Conservation (phyloP, 83 land plant species). For the Diphasiastrum complanatum region DNA sequence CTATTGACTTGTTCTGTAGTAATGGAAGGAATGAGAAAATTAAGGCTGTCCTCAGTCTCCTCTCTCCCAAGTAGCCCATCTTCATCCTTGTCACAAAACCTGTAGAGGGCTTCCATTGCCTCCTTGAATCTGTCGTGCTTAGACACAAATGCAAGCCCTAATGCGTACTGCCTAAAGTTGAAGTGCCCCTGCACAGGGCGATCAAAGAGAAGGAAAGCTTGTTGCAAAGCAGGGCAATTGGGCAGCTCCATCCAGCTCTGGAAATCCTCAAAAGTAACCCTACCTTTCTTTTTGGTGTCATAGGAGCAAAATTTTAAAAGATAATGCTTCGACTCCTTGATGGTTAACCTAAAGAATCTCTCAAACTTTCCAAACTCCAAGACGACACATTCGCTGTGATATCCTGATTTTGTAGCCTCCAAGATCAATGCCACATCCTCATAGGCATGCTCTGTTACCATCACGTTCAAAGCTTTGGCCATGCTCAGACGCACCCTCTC, state of each 20-base stretch:
- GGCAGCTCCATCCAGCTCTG: conserved; percentile 25
- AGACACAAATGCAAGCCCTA: conserved; percentile 32
- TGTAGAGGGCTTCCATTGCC: conserved; percentile 27
- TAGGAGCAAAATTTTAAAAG: conserved; percentile 24
- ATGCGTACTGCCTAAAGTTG: conserved; percentile 38
- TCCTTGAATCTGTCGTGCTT: conserved; percentile 13
- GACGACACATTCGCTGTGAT: conserved; percentile 15
- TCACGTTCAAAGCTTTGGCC: conserved; percentile 32
- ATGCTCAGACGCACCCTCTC: conserved; percentile 29
- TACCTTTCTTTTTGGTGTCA: conserved; percentile 19
- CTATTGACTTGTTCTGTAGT: conserved; percentile 20
- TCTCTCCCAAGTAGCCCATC: conserved; percentile 23
- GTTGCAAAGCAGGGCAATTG: conserved; percentile 15
- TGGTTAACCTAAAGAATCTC: conserved; percentile 21
- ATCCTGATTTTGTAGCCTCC: conserved; percentile 24
- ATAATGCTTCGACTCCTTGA: conserved; percentile 27
- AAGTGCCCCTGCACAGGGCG: conserved; percentile 24
- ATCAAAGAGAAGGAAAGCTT: conserved; percentile 33
- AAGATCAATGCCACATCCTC: conserved; percentile 26
- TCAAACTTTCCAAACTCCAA: conserved; percentile 34
- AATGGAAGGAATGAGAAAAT: conserved; percentile 14
- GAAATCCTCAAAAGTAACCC: conserved; percentile 28
- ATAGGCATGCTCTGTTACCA: conserved; percentile 25
- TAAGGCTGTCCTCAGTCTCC: conserved; percentile 20
- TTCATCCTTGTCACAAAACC: conserved; percentile 23